Conservation (phyloP, 495 filamentous ascomycete species). For the Talaromyces adpressus region DNA sequence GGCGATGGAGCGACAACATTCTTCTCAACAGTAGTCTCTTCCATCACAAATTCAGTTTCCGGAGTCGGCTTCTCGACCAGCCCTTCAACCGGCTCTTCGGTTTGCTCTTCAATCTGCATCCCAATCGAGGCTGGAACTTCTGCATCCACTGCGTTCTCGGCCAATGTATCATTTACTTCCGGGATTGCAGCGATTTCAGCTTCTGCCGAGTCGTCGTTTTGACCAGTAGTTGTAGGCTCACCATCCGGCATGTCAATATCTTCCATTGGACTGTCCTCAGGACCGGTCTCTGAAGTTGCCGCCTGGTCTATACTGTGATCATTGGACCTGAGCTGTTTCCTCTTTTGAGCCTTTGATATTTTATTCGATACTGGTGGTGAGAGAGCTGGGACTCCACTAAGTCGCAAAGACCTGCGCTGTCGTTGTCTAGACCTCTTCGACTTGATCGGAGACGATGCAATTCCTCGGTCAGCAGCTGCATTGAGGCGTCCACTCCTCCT, state of each 20-base stretch:
- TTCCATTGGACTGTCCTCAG: constrained; percentile 12
- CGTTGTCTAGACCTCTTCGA: background rate
- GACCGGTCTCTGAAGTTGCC: background rate
- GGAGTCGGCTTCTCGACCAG: constrained; percentile 5
- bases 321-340: constrained; percentile 10
- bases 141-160: background rate
- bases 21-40: background rate
- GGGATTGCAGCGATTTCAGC: constrained; percentile 7
- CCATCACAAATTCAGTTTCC: background rate
- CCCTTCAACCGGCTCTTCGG: background rate
- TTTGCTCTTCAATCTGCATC: background rate
- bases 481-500: background rate
- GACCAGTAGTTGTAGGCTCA: background rate
- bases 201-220: background rate
- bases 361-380: background rate
- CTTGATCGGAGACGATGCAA: constrained; percentile 3
- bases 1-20: background rate
- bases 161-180: constrained; percentile 14
- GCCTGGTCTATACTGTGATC: background rate
- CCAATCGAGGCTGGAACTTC: background rate
- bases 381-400: background rate
- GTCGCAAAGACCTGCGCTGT: constrained; percentile 3
- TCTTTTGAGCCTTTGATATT: constrained; percentile 7
- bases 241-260: constrained; percentile 6
- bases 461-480: background rate